Base-by-base conservation (phyloP, 345 rosid species). In the Pugionium dolabratum region DNA sequence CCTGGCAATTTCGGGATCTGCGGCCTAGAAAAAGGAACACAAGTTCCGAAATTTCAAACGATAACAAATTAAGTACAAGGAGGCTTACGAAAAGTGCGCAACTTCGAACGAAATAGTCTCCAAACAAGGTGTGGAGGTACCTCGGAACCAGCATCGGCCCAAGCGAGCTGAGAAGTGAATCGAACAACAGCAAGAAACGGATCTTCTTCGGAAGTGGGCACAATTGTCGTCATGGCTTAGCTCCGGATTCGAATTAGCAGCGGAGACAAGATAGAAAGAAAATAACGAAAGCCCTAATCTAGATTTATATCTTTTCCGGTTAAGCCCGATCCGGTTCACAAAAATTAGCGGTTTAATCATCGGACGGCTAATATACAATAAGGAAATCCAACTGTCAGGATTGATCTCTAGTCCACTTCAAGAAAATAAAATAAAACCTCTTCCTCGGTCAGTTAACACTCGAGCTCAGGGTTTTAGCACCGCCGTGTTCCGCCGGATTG, bases 131-230 rank as follows among this genome's bases (percentile, higher is more conserved):
- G 40, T 27, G 48, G 34, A 1, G 31, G 47, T 71, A 88, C 97
- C 96, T 89, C 99, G 43, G 96, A 86, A 72, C 99, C 97, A 61
- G 99, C 97, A 70, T 91, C 98, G 25, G 94, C 93, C 98, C 98
- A 95, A 57, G 98, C 79, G 45, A 95, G 89, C 64, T 91, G 94
- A 37, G 97, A 85, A 50, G 97, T 86, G 84, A 84, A 91, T 53
- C 86, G 98, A 32, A 91, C 99, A 50, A 91, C 97, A 49, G 95
- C 61, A 74, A 95, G 90, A 4, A 85, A 82, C 1, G 96, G 94
- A 64, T 89, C 94, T 62, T 95, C 99, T 74, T 95, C 99, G 63
- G 99, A 87, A 49, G 91, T 91, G 1, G 95, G 99, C 33, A 91
- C 94, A 39, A 95, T 76, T 46, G 96, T 89, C 70, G 97, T 78